These are phyloP conservation scores for Emericellopsis cladophorae DNA, from an alignment of 2,329 filamentous ascomycete species.

Conservation along the genomic window DNA sequence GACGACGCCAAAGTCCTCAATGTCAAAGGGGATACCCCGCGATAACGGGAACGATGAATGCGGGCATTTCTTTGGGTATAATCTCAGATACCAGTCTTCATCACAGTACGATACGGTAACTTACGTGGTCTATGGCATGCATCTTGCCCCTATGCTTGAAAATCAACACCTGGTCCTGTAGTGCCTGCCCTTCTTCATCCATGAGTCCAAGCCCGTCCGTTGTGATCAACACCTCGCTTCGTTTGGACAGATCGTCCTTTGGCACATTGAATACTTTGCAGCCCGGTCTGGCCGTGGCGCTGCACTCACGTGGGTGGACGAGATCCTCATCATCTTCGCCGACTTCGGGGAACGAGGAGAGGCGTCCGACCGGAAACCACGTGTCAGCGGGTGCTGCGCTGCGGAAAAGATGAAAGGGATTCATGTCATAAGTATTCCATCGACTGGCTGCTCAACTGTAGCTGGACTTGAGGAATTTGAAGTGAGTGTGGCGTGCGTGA, in stretches of 20 bases:
- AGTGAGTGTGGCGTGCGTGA: too few relatives aligned
- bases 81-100: neutral
- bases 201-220: conserved; percentile 17
- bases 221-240: conserved; percentile 19
- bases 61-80: conserved; percentile 43
- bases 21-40: conserved; percentile 50
- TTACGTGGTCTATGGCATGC: conserved; percentile 57
- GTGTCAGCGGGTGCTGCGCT: neutral
- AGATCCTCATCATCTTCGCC: neutral
- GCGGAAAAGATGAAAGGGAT: neutral
- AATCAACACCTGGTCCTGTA: conserved; percentile 50
- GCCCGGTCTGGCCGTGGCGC: conserved; percentile 19
- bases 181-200: conserved; percentile 13
- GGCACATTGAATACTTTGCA: conserved; percentile 47
- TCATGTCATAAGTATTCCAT: neutral
- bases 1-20: conserved; percentile 57
- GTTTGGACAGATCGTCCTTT: conserved; percentile 20
- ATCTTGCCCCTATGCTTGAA: conserved; percentile 51
- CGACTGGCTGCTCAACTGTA: too few relatives aligned
- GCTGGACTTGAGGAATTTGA: too few relatives aligned
- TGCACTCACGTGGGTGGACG: neutral
- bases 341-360: conserved; percentile 39
- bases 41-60: conserved; percentile 56
- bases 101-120: conserved; percentile 9
- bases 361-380: conserved; percentile 43